These are phyloP conservation scores for Coniosporium apollinis DNA, from an alignment of 495 filamentous ascomycete genomes.

Conservation along the genomic window DNA sequence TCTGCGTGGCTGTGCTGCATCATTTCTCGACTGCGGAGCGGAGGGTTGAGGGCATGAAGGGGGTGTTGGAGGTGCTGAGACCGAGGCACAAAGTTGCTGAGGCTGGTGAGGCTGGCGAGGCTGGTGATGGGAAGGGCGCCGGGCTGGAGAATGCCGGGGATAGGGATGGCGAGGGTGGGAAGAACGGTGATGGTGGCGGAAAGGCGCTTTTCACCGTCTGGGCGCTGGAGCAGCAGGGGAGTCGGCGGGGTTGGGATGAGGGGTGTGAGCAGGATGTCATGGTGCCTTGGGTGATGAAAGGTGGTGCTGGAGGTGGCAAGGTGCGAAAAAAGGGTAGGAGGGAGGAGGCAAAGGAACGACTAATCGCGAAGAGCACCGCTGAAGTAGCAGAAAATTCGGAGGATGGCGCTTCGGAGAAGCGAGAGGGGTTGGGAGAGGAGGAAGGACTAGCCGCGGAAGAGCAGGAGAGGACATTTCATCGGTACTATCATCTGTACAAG, in stretches of 20 bases:
- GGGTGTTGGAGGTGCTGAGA: constrained; percentile 52
- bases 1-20: constrained; percentile 88
- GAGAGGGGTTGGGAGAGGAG: constrained; percentile 5
- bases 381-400: constrained; percentile 14
- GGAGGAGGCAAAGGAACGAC: constrained; percentile 3
- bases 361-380: constrained; percentile 17
- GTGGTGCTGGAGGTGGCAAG: too few species aligned
- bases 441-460: constrained; percentile 3
- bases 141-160: too few species aligned
- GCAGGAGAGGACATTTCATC: constrained; percentile 43
- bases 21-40: constrained; percentile 75
- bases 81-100: constrained; percentile 9
- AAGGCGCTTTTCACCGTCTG: constrained; percentile 81
- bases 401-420: constrained; percentile 10
- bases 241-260: constrained; percentile 83
- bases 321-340: constrained; percentile 3
- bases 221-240: constrained; percentile 84
- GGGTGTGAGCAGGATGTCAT: constrained; percentile 79
- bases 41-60: constrained; percentile 53
- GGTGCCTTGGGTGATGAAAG: constrained; percentile 81
- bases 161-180: constrained; percentile 16
- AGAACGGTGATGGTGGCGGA: constrained; percentile 25
- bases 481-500: constrained; percentile 90
- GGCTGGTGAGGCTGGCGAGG: neutral
- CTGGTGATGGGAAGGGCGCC: neutral